These are phyloP conservation scores for Lumnitzera littorea DNA, from an alignment of 345 rosid species.

Conservation along the genomic window DNA sequence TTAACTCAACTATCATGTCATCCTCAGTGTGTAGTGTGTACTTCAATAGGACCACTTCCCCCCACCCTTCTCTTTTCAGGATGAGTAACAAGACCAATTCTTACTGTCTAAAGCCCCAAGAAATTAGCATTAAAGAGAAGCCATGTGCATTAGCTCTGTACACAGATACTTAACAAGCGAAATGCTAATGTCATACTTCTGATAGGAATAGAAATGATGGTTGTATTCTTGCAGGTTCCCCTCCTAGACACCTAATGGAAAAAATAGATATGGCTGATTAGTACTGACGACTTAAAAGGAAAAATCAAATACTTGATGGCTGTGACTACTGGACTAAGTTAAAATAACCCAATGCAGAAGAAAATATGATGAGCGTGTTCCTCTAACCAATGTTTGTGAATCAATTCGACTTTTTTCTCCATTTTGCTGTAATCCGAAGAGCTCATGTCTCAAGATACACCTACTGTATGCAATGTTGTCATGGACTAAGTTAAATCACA, in stretches of 20 bases:
- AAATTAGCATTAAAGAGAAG: too few relatives aligned
- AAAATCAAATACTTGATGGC: neutral
- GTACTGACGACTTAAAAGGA: neutral
- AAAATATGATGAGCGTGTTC: neutral
- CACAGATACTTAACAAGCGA: neutral
- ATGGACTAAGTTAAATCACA: neutral
- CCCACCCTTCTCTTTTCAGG: too few relatives aligned
- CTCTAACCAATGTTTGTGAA: neutral
- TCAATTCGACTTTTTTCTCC: neutral
- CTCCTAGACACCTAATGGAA: conserved; percentile 10
- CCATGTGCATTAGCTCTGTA: neutral
- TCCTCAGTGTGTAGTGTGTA: too few relatives aligned
- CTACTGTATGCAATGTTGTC: neutral
- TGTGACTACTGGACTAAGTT: neutral
- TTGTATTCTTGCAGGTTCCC: neutral
- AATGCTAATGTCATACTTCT: neutral
- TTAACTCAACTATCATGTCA: too few relatives aligned
- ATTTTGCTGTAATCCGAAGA: neutral
- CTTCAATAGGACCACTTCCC: too few relatives aligned
- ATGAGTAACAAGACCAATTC: too few relatives aligned
- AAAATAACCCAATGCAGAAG: neutral
- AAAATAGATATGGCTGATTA: neutral
- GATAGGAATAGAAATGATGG: too few relatives aligned
- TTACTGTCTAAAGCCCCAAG: too few relatives aligned
- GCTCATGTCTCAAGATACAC: neutral